Base-by-base conservation (phyloP, 805 yeast genomes). In the Kuraishia borneana region DNA sequence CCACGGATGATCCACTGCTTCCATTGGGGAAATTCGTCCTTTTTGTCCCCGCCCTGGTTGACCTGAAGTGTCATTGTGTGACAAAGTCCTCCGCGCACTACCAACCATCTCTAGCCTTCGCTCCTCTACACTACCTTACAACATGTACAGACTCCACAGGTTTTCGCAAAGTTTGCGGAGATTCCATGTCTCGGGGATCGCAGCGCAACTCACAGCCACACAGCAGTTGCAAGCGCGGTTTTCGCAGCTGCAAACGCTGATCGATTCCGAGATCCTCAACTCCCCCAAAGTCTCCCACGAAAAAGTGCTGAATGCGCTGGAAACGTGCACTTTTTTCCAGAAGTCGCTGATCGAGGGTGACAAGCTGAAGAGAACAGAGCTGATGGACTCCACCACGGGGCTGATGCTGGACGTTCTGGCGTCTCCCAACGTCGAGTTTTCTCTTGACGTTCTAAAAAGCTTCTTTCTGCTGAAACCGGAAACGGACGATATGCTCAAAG, bases 381-480 rank as follows among this genome's bases (percentile, higher is more conserved):
- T 22, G 36, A 45, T 18, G 21, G 39, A n/a, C 36, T 44, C 30
- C 44, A 54, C 2, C 50, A 50, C 30, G 36, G 16, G 40, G 12
- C 31, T 51, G 10, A 31, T 48, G 18, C 31, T 21, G 14, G 36
- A 41, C 12, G 33, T 50, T 3, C 30, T 54, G 6, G 22, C 28
- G 2, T 40, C 48, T 16, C 26, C 44, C 2, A 41, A 42, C 4
- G 40, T 47, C 4, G 37, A 41, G 16, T 39, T 53, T 6, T 38
- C 43, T 30, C 40, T 40, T 9, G 36, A 34, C 3, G 23, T 55
- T 7, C 22, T 58, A 7, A 35, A 33, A 7, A 35, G 41, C 8
- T 42, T 48, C 25, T 50, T 55, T 34, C 35, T 39, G 27, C 34
- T 42, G 27, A 40, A 44, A 26, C 60, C 61, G 10, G 36, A 41